phyloP scores from a whole-genome alignment of 345 rosid species.

The Euphorbia lathyris region DNA sequence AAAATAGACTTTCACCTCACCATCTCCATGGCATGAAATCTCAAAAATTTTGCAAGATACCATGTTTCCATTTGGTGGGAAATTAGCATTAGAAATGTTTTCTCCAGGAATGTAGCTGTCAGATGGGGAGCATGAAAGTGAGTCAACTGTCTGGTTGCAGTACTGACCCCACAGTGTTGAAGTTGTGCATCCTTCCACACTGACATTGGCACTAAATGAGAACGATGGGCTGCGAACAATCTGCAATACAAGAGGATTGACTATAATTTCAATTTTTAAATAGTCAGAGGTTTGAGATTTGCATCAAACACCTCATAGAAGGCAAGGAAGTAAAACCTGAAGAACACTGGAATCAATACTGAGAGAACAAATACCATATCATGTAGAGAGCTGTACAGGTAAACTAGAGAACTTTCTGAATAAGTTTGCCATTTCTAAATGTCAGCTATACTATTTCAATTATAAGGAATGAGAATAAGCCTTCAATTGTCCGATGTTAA shows the following conservation, averaged over 20 bases:
- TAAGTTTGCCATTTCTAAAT: not conserved
- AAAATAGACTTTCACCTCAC: constrained; percentile 59
- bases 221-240: constrained; percentile 62
- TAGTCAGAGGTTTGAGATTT: not conserved
- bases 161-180: constrained; percentile 74
- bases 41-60: constrained; percentile 56
- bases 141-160: constrained; percentile 77
- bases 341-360: constrained; percentile 3
- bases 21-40: constrained; percentile 50
- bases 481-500: not conserved
- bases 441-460: not conserved
- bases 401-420: not conserved
- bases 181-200: constrained; percentile 77
- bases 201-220: constrained; percentile 77
- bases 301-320: not conserved
- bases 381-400: not conserved
- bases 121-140: constrained; percentile 57
- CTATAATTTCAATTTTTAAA: constrained; percentile 14
- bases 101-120: constrained; percentile 31
- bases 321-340: not conserved
- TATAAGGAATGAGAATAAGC: constrained; percentile 1
- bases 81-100: constrained; percentile 18
- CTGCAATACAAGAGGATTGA: constrained; percentile 43
- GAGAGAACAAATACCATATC: not conserved
- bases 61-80: constrained; percentile 35